Conservation (phyloP, 2,329 filamentous ascomycete genomes). For the Ceratocystis variospora region DNA sequence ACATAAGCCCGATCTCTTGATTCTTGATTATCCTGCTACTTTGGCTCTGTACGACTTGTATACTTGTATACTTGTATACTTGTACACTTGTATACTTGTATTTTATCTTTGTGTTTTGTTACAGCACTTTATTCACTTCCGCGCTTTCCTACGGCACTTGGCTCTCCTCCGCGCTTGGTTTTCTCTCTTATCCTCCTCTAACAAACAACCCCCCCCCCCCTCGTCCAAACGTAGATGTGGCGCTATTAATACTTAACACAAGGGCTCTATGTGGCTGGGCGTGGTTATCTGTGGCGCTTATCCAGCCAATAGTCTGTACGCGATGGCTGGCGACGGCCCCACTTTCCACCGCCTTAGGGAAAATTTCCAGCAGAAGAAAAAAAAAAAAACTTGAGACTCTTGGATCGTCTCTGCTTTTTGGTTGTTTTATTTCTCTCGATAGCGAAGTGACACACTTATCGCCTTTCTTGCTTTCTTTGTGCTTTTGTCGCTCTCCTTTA, state of each 20-base stretch:
- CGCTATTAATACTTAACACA: background rate
- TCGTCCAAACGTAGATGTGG: background rate
- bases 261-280: conserved; percentile 4
- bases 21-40: too few relatives aligned
- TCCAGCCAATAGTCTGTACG: conserved; percentile 13
- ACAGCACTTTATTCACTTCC: too few relatives aligned
- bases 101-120: too few relatives aligned
- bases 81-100: too few relatives aligned
- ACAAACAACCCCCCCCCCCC: background rate
- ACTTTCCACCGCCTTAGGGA: conserved; percentile 18
- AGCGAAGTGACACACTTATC: conserved; percentile 9
- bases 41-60: too few relatives aligned
- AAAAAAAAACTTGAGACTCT: conserved; percentile 19
- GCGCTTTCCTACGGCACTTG: too few relatives aligned
- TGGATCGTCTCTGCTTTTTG: conserved; percentile 10
- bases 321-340: conserved; percentile 13
- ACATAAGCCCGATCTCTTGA: too few relatives aligned
- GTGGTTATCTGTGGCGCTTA: conserved; percentile 15
- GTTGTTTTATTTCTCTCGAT: background rate
- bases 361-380: conserved; percentile 14
- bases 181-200: too few relatives aligned
- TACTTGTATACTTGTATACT: too few relatives aligned
- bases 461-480: conserved; percentile 6
- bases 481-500: background rate
- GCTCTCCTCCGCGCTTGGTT: too few relatives aligned